These are phyloP conservation scores for Musa troglodytarum DNA, from an alignment of 176 grass and related monocot species.

Conservation along the genomic window DNA sequence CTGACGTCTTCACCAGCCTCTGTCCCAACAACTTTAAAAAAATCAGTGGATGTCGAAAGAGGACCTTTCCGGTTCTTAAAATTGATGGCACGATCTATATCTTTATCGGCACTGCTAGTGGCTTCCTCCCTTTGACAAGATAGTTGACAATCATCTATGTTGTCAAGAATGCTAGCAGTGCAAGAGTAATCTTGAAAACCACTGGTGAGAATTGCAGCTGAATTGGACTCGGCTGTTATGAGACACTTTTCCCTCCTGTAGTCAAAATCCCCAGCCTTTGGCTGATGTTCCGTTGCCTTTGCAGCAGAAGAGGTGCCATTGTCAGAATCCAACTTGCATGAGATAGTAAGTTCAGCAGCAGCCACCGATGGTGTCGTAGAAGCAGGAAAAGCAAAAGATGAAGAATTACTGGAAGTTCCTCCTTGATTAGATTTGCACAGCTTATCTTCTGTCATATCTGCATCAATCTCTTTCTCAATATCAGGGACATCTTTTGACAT, in stretches of 20 bases:
- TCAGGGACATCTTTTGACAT: neutral
- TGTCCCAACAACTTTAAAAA: constrained; percentile 29
- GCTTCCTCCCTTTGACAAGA: constrained; percentile 20
- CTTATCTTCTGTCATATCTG: neutral
- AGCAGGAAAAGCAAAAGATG: neutral
- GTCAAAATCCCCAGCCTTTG: neutral
- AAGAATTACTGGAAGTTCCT: neutral
- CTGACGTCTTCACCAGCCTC: constrained; percentile 16
- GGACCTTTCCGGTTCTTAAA: constrained; percentile 17
- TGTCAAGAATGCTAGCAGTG: constrained; percentile 23
- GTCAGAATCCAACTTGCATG: constrained; percentile 5
- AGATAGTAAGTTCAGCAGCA: neutral
- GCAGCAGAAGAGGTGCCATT: neutral
- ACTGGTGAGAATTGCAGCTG: constrained; percentile 16
- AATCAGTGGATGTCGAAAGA: constrained; percentile 27
- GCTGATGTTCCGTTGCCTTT: constrained; percentile 14
- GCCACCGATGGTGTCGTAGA: neutral
- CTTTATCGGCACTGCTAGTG: constrained; percentile 16
- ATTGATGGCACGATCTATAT: constrained; percentile 23
- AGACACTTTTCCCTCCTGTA: neutral
- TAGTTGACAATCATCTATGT: constrained; percentile 32
- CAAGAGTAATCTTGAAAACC: constrained; percentile 27
- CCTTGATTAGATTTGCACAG: neutral
- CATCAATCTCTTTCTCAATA: constrained; percentile 2
- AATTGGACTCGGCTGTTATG: constrained; percentile 10